Percentiles rank a stretch among this genome's conserved stretches.
These are phyloP conservation scores for Exophiala aquamarina DNA, from an alignment of 2,329 filamentous ascomycete genomes.

Conservation along the genomic window DNA sequence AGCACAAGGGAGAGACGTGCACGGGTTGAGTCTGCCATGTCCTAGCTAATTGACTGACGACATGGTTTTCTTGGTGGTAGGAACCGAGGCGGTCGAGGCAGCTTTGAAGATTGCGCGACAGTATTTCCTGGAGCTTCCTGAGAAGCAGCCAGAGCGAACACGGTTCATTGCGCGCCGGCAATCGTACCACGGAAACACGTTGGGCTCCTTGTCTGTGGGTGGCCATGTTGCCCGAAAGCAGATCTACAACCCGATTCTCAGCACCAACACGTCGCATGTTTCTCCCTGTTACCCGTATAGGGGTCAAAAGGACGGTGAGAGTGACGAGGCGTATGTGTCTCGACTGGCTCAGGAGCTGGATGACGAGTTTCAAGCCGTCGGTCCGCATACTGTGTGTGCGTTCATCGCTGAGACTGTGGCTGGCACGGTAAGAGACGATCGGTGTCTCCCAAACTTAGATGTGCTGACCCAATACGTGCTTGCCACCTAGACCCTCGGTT, in stretches of 20 bases:
- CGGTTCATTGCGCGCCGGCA: constrained; percentile 65
- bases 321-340: constrained; percentile 58
- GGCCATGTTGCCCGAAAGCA: constrained; percentile 62
- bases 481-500: constrained; percentile 61
- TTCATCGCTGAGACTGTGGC: constrained; percentile 74
- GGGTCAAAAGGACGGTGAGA: constrained; percentile 52
- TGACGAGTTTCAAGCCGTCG: constrained; percentile 62
- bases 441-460: too few relatives aligned
- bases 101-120: constrained; percentile 67
- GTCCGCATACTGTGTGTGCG: constrained; percentile 65
- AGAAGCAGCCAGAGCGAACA: constrained; percentile 53
- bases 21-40: too few relatives aligned
- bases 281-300: constrained; percentile 69
- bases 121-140: constrained; percentile 60
- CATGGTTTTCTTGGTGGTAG: too few relatives aligned
- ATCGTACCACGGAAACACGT: constrained; percentile 70
- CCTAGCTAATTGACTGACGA: too few relatives aligned
- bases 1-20: too few relatives aligned
- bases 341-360: constrained; percentile 66
- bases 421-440: constrained; percentile 57
- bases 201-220: constrained; percentile 65
- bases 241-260: constrained; percentile 61
- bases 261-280: constrained; percentile 58
- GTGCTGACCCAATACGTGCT: not conserved
- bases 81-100: constrained; percentile 64